Percentiles rank a stretch among this genome's conserved stretches.
Evolutionary conservation across 495 filamentous ascomycete genomes (phyloP).

Genomic region (Trichoderma orchidacearum): DNA sequence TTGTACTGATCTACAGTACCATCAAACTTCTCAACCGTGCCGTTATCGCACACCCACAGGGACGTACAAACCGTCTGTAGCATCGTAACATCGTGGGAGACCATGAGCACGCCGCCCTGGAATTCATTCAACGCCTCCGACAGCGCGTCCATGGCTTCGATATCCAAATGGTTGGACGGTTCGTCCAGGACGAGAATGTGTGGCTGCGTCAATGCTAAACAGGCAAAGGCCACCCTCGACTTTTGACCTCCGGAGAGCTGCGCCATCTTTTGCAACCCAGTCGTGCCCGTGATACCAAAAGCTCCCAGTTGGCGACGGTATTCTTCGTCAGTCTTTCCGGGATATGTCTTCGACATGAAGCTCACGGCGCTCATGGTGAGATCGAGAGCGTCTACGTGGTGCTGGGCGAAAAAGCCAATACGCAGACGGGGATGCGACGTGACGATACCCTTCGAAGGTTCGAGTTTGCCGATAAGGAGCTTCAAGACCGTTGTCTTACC

Average conservation of each 20-base stretch:
- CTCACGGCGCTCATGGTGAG: constrained; percentile 74
- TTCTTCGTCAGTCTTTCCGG: constrained; percentile 86
- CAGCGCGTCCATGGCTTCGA: constrained; percentile 97
- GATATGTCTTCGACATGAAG: constrained; percentile 90
- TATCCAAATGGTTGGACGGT: constrained; percentile 96
- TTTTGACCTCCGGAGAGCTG: constrained; percentile 95
- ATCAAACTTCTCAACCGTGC: constrained; percentile 91
- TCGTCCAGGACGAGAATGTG: constrained; percentile 98
- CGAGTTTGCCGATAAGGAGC: constrained; percentile 76
- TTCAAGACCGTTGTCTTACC: constrained; percentile 97
- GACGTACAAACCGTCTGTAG: constrained; percentile 81
- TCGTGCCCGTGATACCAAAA: constrained; percentile 96
- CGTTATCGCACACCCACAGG: constrained; percentile 93
- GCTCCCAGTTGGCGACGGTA: constrained; percentile 92
- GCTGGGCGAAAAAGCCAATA: constrained; percentile 94
- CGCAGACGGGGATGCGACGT: constrained; percentile 76
- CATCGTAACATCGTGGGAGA: constrained; percentile 99
- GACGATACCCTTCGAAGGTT: constrained; percentile 66
- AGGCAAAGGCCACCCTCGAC: constrained; percentile 93
- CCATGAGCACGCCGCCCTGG: constrained; percentile 93
- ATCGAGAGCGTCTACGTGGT: constrained; percentile 95
- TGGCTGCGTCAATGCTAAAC: constrained; percentile 79
- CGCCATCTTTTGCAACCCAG: constrained; percentile 91
- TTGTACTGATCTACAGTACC: constrained; percentile 97
- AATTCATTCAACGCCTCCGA: constrained; percentile 72